Evolutionary conservation across 2,329 filamentous ascomycete genomes (phyloP), one percentile per base, ranked within the genome.

Genomic region (Coleophoma crateriformis): DNA sequence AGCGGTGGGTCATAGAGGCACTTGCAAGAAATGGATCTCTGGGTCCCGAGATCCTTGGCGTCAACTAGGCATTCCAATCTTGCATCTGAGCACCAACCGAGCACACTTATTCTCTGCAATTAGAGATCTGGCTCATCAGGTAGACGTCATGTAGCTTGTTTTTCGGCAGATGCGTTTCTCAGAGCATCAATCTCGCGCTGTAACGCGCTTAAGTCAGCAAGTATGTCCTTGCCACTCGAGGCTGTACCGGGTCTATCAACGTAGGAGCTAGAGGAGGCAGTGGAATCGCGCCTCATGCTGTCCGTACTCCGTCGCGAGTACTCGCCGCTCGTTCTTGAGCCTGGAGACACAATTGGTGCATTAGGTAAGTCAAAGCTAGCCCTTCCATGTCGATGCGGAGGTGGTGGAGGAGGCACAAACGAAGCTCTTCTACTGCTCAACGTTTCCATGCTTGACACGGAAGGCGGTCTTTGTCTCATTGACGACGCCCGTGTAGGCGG

Each of bases 101-200:
- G 19, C 7, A 22, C 33, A 33, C 35, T 47, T 10, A 27, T 27
- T 27, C 27, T 10, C 27, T 10, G 8, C 27, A 4, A 27, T 27
- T 27, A 7, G 27, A 27, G 27, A 27, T 7, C 6, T 10, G 27
- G 27, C 27, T 27, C 8, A 27, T 27, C 27, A 3, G 27, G 8
- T 27, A 27, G 27, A 27, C 7, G 8, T 27, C 27, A 58, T 48
- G 53, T 46, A 33, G 46, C 55, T 20, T 49, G 47, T 35, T 60
- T 64, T 34, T 63, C 65, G 27, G 27, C 27, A 42, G 67, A 69
- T 56, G 67, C 68, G 7, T 69, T 73, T 58, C 78, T 71, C 41
- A 86, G 61, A 4, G 80, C 85, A 67, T 92, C 87, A 37, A 92
- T 87, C 61, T 92, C 88, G 61, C 78, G 78, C 67, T 89, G 87